Evolutionary conservation across 1,284 basidiomycete genomes (phyloP).

Genomic region (Apiotrichum akiyoshidainum): DNA sequence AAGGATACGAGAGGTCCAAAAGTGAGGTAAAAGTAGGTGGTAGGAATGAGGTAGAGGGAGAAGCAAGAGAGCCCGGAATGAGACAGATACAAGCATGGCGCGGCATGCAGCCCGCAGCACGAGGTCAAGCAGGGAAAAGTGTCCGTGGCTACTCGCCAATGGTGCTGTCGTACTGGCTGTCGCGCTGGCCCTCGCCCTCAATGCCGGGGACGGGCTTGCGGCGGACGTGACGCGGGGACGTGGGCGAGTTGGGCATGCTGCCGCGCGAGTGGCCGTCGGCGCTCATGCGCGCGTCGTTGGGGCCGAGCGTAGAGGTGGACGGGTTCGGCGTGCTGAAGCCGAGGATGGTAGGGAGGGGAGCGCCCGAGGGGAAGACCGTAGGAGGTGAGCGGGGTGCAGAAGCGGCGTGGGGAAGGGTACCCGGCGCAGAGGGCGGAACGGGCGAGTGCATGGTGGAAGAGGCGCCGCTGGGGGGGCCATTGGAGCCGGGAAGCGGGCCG

Average conservation of each 20-base stretch:
- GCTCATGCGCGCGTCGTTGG: neutral
- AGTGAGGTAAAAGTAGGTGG: too few relatives aligned
- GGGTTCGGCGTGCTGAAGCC: conserved; percentile 6
- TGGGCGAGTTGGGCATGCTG: conserved; percentile 13
- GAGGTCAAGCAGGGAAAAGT: too few relatives aligned
- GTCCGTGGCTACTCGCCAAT: neutral
- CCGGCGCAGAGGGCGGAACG: neutral
- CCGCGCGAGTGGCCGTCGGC: neutral
- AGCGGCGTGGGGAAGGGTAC: neutral
- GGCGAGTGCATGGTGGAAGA: neutral
- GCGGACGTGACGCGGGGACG: conserved; percentile 13
- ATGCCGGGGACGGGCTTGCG: conserved; percentile 28
- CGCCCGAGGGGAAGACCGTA: neutral
- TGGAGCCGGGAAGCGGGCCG: neutral
- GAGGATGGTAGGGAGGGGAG: neutral
- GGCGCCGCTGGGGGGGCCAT: neutral
- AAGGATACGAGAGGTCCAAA: too few relatives aligned
- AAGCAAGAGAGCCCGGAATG: too few relatives aligned
- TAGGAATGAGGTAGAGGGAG: too few relatives aligned
- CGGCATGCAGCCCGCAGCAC: too few relatives aligned
- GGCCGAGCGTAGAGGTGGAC: neutral
- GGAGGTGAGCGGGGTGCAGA: neutral
- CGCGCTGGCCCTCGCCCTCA: conserved; percentile 4
- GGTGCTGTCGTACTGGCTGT: neutral
- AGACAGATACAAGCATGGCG: too few relatives aligned